Conservation (phyloP, 2,329 filamentous ascomycete genomes). For the Tolypocladium guangdongense region DNA sequence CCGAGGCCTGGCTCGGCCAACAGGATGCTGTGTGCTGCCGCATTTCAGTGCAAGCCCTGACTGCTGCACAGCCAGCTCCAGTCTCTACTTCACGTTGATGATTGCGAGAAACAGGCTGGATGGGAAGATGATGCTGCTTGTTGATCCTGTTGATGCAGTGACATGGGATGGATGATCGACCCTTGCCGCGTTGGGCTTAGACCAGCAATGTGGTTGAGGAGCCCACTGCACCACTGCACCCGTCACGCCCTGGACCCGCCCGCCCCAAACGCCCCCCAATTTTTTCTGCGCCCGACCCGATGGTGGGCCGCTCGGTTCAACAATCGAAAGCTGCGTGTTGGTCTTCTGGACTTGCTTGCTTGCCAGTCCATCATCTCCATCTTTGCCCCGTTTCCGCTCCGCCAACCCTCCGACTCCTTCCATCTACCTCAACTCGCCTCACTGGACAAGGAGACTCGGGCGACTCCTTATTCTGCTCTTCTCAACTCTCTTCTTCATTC, state of each 20-base stretch:
- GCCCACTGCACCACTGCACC: slow-evolving; percentile 1
- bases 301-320: slow-evolving; percentile 23
- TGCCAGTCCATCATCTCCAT: not conserved
- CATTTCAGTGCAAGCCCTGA: not conserved
- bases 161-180: not conserved
- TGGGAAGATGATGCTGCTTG: too few relatives aligned
- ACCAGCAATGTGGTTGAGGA: slow-evolving; percentile 12
- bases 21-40: not conserved
- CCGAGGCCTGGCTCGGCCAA: not conserved
- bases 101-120: too few relatives aligned
- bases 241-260: not conserved
- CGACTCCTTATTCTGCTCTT: slow-evolving; percentile 11
- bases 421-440: slow-evolving; percentile 5
- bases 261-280: slow-evolving; percentile 20
- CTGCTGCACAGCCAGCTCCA: not conserved
- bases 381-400: not conserved
- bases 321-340: slow-evolving; percentile 15
- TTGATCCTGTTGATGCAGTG: not conserved
- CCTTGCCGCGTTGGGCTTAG: slow-evolving; percentile 8
- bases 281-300: slow-evolving; percentile 19
- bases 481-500: slow-evolving; percentile 5
- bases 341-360: slow-evolving; percentile 5
- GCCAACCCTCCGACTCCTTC: slow-evolving; percentile 1
- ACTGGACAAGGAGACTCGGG: slow-evolving; percentile 13
- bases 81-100: not conserved